Percentiles rank a stretch among this genome's conserved stretches.
Conservation (phyloP, 2,329 filamentous ascomycete species). For the Cercospora beticola region DNA sequence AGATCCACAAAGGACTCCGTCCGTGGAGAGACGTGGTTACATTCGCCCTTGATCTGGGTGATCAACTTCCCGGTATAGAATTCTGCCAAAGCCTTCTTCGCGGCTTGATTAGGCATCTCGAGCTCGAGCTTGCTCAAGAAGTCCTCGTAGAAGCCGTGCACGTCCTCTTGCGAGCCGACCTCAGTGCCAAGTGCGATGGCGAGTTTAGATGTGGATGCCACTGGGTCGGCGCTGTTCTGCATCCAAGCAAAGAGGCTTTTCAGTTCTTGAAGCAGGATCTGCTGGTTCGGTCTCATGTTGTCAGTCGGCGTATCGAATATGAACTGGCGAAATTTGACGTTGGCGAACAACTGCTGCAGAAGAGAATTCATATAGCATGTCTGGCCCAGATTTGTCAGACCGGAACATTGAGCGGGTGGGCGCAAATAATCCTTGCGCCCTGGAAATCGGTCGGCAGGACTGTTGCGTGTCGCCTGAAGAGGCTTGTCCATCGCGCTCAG, state of each 20-base stretch:
- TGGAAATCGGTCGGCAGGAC: slow-evolving; percentile 21
- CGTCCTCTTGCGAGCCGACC: slow-evolving; percentile 90
- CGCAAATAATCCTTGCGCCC: slow-evolving; percentile 47
- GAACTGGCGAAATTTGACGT: slow-evolving; percentile 80
- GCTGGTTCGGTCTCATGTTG: slow-evolving; percentile 56
- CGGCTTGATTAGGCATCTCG: slow-evolving; percentile 67
- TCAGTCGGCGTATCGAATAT: slow-evolving; percentile 57
- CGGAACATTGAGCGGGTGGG: slow-evolving; percentile 40
- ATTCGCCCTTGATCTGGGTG: slow-evolving; percentile 93
- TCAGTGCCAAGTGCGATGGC: slow-evolving; percentile 80
- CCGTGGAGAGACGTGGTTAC: slow-evolving; percentile 86
- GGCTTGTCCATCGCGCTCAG: slow-evolving; percentile 17
- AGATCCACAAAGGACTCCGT: slow-evolving; percentile 91
- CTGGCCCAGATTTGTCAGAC: slow-evolving; percentile 87
- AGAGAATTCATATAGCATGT: slow-evolving; percentile 97
- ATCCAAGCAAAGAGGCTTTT: slow-evolving; percentile 80
- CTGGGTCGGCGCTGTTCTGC: slow-evolving; percentile 76
- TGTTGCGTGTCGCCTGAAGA: slow-evolving; percentile 8
- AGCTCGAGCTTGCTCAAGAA: slow-evolving; percentile 89
- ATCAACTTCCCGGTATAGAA: slow-evolving; percentile 92
- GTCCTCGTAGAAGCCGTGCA: slow-evolving; percentile 95
- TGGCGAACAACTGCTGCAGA: slow-evolving; percentile 95
- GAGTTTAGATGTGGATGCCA: slow-evolving; percentile 69
- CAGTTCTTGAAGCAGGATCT: slow-evolving; percentile 72
- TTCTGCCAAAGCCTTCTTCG: slow-evolving; percentile 70